phyloP scores from a whole-genome alignment of 2,329 filamentous ascomycete species.

The Dothiorella sarmentorum region DNA sequence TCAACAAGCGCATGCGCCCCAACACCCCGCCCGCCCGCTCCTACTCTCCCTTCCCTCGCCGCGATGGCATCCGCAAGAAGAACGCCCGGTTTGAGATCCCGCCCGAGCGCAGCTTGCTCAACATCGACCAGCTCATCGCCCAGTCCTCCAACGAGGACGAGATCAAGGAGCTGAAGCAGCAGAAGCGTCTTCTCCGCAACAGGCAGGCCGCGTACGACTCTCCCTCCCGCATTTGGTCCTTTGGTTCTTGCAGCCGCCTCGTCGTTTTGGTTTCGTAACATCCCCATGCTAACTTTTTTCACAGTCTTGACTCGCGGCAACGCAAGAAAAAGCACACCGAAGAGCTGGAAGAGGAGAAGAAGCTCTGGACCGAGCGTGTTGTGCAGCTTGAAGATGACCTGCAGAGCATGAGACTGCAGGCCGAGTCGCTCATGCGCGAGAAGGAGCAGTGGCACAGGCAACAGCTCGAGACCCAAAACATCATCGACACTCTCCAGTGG shows the following conservation, averaged over 20 bases:
- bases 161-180: slow-evolving; percentile 97
- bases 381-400: slow-evolving; percentile 76
- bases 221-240: slow-evolving; percentile 20
- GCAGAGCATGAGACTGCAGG: slow-evolving; percentile 61
- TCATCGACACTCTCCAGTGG: slow-evolving; percentile 71
- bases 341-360: slow-evolving; percentile 94
- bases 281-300: slow-evolving; percentile 34
- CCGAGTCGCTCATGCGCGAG: slow-evolving; percentile 45
- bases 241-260: slow-evolving; percentile 44
- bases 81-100: slow-evolving; percentile 98
- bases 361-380: slow-evolving; percentile 76
- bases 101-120: slow-evolving; percentile 84
- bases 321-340: slow-evolving; percentile 98
- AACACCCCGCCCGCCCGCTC: slow-evolving; percentile 64
- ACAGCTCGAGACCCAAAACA: slow-evolving; percentile 70
- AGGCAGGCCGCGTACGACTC: slow-evolving; percentile 83
- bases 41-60: slow-evolving; percentile 70
- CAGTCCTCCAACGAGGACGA: slow-evolving; percentile 86
- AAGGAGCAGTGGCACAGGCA: slow-evolving; percentile 69
- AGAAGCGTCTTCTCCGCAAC: slow-evolving; percentile 91
- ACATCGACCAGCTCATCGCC: slow-evolving; percentile 89
- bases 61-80: slow-evolving; percentile 96
- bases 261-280: slow-evolving; percentile 30
- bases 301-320: slow-evolving; percentile 88
- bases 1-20: slow-evolving; percentile 58